phyloP scores from a whole-genome alignment of 1,139 yeast species.

The Candida tetrigidarum region DNA sequence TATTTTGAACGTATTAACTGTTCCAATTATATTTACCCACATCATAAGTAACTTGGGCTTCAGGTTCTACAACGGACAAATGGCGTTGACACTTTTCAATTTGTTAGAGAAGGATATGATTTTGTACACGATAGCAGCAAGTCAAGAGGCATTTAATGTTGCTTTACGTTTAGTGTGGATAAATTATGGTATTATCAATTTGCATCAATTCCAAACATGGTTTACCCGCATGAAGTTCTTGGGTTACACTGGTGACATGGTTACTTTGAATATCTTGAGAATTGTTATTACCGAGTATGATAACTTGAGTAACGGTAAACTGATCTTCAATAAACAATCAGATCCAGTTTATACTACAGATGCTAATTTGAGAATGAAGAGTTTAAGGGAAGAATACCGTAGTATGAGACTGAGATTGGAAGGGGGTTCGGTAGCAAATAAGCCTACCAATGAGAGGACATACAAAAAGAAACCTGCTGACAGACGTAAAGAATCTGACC shows the following conservation, averaged over 20 bases:
- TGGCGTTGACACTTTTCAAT: slow-evolving; percentile 42
- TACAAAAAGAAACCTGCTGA: background rate
- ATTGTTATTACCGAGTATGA: slow-evolving; percentile 42
- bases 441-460: too few relatives aligned
- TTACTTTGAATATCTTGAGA: slow-evolving; percentile 41
- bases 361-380: slow-evolving; percentile 34
- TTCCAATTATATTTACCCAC: slow-evolving; percentile 42
- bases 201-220: slow-evolving; percentile 39
- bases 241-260: slow-evolving; percentile 43
- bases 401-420: slow-evolving; percentile 12
- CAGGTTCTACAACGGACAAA: slow-evolving; percentile 39
- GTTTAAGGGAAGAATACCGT: slow-evolving; percentile 27
- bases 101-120: slow-evolving; percentile 35
- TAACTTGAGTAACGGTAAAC: slow-evolving; percentile 25
- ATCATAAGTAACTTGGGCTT: slow-evolving; percentile 29
- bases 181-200: slow-evolving; percentile 39
- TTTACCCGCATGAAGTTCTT: slow-evolving; percentile 45
- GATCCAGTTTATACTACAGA: slow-evolving; percentile 41
- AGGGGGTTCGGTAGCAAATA: too few relatives aligned
- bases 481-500: background rate
- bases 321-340: slow-evolving; percentile 16
- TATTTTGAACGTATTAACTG: slow-evolving; percentile 35
- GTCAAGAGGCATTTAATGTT: slow-evolving; percentile 49
- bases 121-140: slow-evolving; percentile 40
- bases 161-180: slow-evolving; percentile 43